Base-by-base conservation (phyloP, 805 yeast species). In the Saccharomyces paradoxus region DNA sequence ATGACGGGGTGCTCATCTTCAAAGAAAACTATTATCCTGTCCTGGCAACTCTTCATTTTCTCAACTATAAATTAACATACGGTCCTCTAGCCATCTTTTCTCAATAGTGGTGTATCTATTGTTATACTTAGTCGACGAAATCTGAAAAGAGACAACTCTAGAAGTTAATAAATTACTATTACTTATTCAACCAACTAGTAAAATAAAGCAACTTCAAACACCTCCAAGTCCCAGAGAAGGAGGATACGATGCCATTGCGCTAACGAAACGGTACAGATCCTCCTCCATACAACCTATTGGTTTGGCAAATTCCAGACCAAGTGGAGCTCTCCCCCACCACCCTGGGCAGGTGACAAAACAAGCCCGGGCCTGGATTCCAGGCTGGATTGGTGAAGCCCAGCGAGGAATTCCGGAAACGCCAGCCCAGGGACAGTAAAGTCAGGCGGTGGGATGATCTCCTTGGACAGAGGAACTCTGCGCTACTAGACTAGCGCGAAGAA, bases 31-130 rank as follows among this genome's bases (percentile, higher is more conserved):
- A 21, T n/a, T 37, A 37, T 37, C 44, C 24, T 10, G 44, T 6
- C 10, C 10, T 37, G 17, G 24, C 22, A 10, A 37, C 44, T n/a
- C 17, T 21, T 8, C 44, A 17, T 22, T 17, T 21, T 9, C 8
- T 9, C 17, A 37, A 12, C 4, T 37, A 8, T 7, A 37, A 22
- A 27, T 22, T 51, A 73, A 78, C 82, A 74, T 78, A 78, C 81
- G 87, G 87, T 78, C 88, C 88, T 83, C 88, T 82, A 74, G 81
- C 87, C 88, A 83, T 83, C 74, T 79, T 82, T 60, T 51, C 60
- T 61, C 59, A 57, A 55, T 56, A 37, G 44, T 37, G 44, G 22
- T 37, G 17, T 37, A 37, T 37, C 44, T 37, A 37, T 37, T 37
- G 44, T 17, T 37, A 17, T 37, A 37, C 44, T 37, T 37, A 37